These are phyloP conservation scores for Lenwebbia sp. DNA, from an alignment of 345 rosid species.

Conservation along the genomic window DNA sequence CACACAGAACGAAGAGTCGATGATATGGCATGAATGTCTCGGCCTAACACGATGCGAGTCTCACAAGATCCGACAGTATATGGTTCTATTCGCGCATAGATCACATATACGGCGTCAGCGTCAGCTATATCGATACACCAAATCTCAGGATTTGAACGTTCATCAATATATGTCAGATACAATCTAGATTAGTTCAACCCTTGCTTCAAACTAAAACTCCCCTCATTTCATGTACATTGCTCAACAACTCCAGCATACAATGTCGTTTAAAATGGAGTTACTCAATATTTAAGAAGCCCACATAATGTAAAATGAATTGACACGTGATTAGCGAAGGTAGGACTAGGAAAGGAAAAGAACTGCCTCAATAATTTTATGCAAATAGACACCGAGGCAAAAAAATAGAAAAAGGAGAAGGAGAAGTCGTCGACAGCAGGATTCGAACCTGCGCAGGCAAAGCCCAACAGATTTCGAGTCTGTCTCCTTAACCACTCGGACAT, in stretches of 20 bases:
- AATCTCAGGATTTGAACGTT: background rate
- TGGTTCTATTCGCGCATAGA: background rate
- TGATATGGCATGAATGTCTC: background rate
- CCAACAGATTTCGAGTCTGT: slow-evolving; percentile 99
- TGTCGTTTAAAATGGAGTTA: background rate
- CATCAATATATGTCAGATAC: background rate
- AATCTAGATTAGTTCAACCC: background rate
- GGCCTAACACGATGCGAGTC: background rate
- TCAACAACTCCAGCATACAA: background rate
- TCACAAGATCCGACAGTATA: background rate
- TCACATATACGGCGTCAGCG: background rate
- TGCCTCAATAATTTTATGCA: background rate
- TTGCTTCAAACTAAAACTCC: background rate
- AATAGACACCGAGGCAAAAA: background rate
- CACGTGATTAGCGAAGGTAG: background rate
- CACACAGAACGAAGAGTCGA: background rate
- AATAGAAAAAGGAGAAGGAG: background rate
- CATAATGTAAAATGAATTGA: background rate
- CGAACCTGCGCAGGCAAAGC: slow-evolving; percentile 99
- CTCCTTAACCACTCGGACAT: slow-evolving; percentile 99
- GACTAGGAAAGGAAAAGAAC: background rate
- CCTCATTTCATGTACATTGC: background rate
- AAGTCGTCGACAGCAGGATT: slow-evolving; percentile 95
- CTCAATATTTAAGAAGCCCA: background rate
- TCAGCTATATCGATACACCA: background rate